Evolutionary conservation across 139 green algal genomes (phyloP).

Genomic region (Volvox reticuliferus): DNA sequence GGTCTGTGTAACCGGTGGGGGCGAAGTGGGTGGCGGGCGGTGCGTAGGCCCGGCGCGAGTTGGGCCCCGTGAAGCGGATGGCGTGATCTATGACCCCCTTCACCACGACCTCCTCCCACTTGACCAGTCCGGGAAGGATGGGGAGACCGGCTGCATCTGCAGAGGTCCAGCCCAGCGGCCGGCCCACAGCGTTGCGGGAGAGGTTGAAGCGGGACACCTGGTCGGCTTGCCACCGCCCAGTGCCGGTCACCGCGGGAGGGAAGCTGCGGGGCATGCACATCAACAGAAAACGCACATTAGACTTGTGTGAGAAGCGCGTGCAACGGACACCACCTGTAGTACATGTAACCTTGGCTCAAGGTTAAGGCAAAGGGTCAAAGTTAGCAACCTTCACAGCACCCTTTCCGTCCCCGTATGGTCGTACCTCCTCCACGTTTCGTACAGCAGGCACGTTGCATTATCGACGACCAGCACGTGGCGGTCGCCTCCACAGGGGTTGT

Average conservation of each 20-base stretch:
- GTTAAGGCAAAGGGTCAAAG: no score
- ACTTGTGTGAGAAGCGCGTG: no score
- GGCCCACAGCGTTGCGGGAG: slow-evolving; percentile 29
- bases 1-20: slow-evolving; percentile 4
- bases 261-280: background rate
- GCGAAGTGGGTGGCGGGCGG: slow-evolving; percentile 52
- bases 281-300: no score
- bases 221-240: slow-evolving; percentile 30
- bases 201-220: slow-evolving; percentile 27
- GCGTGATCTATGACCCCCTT: slow-evolving; percentile 51
- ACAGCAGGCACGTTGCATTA: slow-evolving; percentile 57
- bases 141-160: slow-evolving; percentile 57
- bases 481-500: slow-evolving; percentile 43
- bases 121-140: slow-evolving; percentile 48
- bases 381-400: no score
- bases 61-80: slow-evolving; percentile 58
- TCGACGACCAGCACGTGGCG: slow-evolving; percentile 56
- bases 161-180: slow-evolving; percentile 58
- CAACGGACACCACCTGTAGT: no score
- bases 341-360: no score
- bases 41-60: slow-evolving; percentile 31
- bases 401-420: background rate
- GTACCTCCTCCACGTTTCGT: slow-evolving; percentile 48
- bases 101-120: slow-evolving; percentile 26
- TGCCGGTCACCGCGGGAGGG: slow-evolving; percentile 1